Conservation (phyloP, 305 asterid species). For the Striga hermonthica region DNA sequence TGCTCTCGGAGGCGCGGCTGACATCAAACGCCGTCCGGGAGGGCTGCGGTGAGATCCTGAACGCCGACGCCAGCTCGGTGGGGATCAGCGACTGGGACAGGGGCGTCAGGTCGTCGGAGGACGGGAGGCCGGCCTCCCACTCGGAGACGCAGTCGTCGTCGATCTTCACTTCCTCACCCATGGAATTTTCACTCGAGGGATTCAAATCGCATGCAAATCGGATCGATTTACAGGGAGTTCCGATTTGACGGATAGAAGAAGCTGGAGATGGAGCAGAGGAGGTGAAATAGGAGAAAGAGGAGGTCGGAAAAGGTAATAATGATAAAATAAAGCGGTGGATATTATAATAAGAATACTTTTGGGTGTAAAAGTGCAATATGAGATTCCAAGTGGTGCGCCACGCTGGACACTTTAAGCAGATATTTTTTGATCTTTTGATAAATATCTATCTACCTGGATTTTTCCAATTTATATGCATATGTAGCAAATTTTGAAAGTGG, state of each 20-base stretch:
- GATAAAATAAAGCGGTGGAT: background rate
- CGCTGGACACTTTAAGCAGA: too few species aligned
- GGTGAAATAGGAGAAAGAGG: constrained; percentile 13
- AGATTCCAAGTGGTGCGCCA: too few species aligned
- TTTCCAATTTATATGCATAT: too few species aligned
- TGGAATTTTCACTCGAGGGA: constrained; percentile 18
- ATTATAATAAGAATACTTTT: too few species aligned
- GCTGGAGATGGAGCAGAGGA: background rate
- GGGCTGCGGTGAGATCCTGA: constrained; percentile 66
- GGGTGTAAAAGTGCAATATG: too few species aligned
- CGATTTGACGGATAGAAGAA: background rate
- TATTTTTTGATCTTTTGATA: too few species aligned
- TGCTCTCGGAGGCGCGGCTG: constrained; percentile 65
- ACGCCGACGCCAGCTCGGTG: constrained; percentile 73
- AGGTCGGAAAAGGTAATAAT: background rate
- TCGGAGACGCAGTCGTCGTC: constrained; percentile 51
- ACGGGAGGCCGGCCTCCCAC: constrained; percentile 82
- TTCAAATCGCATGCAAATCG: constrained; percentile 17
- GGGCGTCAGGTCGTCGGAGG: constrained; percentile 64
- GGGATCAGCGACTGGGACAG: constrained; percentile 71
- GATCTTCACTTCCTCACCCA: constrained; percentile 63
- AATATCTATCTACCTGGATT: too few species aligned
- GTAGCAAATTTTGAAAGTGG: too few species aligned
- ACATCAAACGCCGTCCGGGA: constrained; percentile 51
- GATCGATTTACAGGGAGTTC: background rate